Evolutionary conservation across 2,329 filamentous ascomycete genomes (phyloP).

Genomic region (Nigrograna mackinnonii): DNA sequence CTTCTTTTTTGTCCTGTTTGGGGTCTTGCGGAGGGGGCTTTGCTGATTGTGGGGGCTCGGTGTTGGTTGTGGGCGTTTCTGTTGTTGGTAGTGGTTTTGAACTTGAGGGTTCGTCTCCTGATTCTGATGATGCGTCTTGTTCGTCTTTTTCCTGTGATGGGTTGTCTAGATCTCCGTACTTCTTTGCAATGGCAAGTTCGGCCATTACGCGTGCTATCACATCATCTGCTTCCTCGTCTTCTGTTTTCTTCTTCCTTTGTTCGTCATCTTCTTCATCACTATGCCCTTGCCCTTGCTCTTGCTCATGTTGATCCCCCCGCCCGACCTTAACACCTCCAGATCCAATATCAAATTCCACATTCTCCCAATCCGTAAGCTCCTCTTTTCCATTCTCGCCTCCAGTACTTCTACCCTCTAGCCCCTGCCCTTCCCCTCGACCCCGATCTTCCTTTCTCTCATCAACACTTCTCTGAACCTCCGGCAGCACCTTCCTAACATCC

Average conservation of each 20-base stretch:
- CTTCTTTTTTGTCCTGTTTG: slow-evolving; percentile 7
- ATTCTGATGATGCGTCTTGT: not conserved
- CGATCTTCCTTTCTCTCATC: slow-evolving; percentile 11
- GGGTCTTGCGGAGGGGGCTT: not conserved
- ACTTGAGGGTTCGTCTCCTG: not conserved
- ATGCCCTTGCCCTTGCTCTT: slow-evolving; percentile 17
- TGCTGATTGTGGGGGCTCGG: not conserved
- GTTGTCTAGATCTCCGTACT: slow-evolving; percentile 24
- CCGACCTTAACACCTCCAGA: slow-evolving; percentile 18
- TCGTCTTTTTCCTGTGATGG: slow-evolving; percentile 10
- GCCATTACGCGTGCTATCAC: slow-evolving; percentile 51
- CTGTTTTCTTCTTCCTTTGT: slow-evolving; percentile 25
- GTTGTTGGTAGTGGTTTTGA: not conserved
- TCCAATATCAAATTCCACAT: slow-evolving; percentile 33
- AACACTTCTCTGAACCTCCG: slow-evolving; percentile 26
- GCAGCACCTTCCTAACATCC: slow-evolving; percentile 46
- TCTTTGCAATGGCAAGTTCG: slow-evolving; percentile 48
- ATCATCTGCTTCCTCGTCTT: slow-evolving; percentile 48
- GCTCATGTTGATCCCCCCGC: slow-evolving; percentile 6
- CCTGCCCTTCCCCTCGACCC: slow-evolving; percentile 1
- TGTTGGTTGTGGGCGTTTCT: not conserved
- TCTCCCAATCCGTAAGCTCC: slow-evolving; percentile 33
- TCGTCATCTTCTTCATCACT: slow-evolving; percentile 20
- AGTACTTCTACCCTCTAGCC: slow-evolving; percentile 4
- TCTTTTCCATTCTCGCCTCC: slow-evolving; percentile 9